These are phyloP conservation scores for Saxophila tyrrhenica DNA, from an alignment of 495 filamentous ascomycete species.

Conservation along the genomic window DNA sequence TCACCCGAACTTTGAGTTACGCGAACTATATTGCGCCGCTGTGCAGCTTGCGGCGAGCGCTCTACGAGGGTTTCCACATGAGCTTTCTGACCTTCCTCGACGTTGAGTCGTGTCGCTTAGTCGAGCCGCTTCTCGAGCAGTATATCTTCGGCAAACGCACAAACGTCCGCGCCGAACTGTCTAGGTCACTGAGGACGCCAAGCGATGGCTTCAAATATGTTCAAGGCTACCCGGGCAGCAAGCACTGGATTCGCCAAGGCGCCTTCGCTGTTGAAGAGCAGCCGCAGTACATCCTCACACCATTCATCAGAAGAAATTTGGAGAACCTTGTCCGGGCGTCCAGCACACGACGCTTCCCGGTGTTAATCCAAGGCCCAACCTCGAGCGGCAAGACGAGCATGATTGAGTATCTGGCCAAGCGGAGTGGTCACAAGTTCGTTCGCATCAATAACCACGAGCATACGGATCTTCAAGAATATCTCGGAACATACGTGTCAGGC, in stretches of 20 bases:
- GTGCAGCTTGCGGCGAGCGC: constrained; percentile 75
- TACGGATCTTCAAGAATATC: constrained; percentile 94
- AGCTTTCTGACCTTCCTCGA: constrained; percentile 83
- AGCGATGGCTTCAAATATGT: constrained; percentile 67
- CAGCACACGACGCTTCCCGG: constrained; percentile 81
- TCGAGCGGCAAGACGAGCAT: constrained; percentile 97
- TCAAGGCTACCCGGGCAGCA: constrained; percentile 51
- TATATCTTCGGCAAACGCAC: constrained; percentile 59
- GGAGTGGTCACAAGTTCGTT: constrained; percentile 91
- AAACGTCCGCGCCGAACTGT: constrained; percentile 55
- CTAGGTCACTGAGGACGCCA: constrained; percentile 62
- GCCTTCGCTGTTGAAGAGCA: constrained; percentile 53
- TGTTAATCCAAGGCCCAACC: constrained; percentile 94
- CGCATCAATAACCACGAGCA: constrained; percentile 99
- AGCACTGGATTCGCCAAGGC: constrained; percentile 86
- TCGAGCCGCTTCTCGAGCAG: constrained; percentile 70
- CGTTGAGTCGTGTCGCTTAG: constrained; percentile 59
- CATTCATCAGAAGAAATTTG: constrained; percentile 86
- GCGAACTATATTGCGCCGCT: constrained; percentile 69
- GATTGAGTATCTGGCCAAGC: constrained; percentile 94
- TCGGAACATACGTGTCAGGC: constrained; percentile 85
- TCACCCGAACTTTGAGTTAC: constrained; percentile 84
- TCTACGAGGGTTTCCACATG: constrained; percentile 98
- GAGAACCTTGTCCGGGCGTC: constrained; percentile 86
- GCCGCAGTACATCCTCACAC: constrained; percentile 88